Evolutionary conservation across 2,329 filamentous ascomycete genomes (phyloP), one percentile per base, ranked within the genome.

Genomic region (Cyclaneusma minus): DNA sequence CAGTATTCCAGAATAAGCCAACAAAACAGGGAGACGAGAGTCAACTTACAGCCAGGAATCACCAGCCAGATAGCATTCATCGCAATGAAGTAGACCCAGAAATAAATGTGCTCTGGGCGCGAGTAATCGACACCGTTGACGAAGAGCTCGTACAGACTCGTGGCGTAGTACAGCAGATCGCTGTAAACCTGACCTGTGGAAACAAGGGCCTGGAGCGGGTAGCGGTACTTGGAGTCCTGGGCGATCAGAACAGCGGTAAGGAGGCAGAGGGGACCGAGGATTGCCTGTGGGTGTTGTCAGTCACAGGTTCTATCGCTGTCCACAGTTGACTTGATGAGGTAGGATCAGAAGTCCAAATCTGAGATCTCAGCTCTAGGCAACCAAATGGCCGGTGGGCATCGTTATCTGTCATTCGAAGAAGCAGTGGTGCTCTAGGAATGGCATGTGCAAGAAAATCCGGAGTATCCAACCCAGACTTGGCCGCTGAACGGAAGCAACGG

Each of bases 71-170:
- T 65, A 10, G 58, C 42, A 39, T 76, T 76, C 44, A 72, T 62
- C 3, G 61, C 62, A 4, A 67, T 51, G 33, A 69, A 75, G 38
- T 75, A 76, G 11, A 66, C 51, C 68, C 68, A 75, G 38, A 64
- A 71, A 38, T 76, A 76, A 16, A 65, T 42, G 13, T 54, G 49
- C 47, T 75, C 70, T 2, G 69, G 69, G 13, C 70, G 57, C 36
- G 62, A 68, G 39, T 68, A 64, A 12, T 51, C 52, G 13, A 55
- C 46, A 3, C 58, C 63, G 9, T 46, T 49, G 32, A 56, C 47
- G 17, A 48, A 49, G 30, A 54, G 45, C 32, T 68, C 64, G 25
- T 55, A 52, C 29, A 58, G 50, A 42, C 62, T 66, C 10, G 70
- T 76, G 2, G 60, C 49, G 41, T 68, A 73, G 50, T 76, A 76